Evolutionary conservation across 345 rosid genomes (phyloP).

Genomic region (Gossypium herbaceum): DNA sequence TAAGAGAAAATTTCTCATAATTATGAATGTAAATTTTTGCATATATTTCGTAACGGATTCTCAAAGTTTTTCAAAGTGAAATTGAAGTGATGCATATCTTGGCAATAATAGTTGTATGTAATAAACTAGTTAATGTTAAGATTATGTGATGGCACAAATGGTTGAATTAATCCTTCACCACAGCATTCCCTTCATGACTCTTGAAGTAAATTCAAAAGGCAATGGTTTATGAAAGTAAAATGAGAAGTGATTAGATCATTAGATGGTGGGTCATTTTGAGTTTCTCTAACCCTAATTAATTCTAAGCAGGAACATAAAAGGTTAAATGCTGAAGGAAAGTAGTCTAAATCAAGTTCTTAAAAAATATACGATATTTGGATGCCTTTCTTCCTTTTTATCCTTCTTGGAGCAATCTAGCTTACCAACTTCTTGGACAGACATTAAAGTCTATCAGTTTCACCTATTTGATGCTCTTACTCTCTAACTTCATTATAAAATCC

Average conservation of each 20-base stretch:
- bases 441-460: slow-evolving; percentile 7
- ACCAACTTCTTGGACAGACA: slow-evolving; percentile 14
- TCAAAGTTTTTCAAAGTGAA: too few species aligned
- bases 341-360: background rate
- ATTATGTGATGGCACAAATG: background rate
- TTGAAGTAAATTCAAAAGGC: background rate
- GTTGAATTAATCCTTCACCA: background rate
- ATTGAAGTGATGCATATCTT: too few species aligned
- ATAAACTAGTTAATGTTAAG: background rate
- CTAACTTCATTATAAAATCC: slow-evolving; percentile 8
- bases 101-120: too few species aligned
- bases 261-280: slow-evolving; percentile 5
- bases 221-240: background rate
- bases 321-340: slow-evolving; percentile 7
- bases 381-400: background rate
- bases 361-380: background rate
- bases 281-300: background rate
- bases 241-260: background rate
- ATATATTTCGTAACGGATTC: too few species aligned
- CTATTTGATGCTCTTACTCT: background rate
- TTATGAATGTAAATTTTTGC: too few species aligned
- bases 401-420: slow-evolving; percentile 9
- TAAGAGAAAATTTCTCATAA: too few species aligned
- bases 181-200: background rate
- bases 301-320: slow-evolving; percentile 1